Conservation (phyloP, 805 yeast species). For the Pichia deserticola region DNA sequence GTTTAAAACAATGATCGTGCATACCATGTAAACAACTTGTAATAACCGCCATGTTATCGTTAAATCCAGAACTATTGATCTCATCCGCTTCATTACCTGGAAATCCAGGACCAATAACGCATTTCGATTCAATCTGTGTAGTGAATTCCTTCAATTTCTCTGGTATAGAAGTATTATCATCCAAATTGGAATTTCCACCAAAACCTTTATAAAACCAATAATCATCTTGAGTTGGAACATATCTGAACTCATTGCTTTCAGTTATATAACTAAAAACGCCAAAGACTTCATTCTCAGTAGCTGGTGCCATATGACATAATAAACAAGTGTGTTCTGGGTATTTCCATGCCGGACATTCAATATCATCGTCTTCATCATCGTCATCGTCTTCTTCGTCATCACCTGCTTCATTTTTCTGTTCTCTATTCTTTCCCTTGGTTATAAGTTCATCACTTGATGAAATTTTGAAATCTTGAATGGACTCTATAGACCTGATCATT, state of each 20-base stretch:
- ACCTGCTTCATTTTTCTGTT: slow-evolving; percentile 2
- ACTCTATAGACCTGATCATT: slow-evolving; percentile 21
- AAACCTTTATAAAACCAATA: slow-evolving; percentile 64
- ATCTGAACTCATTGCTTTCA: slow-evolving; percentile 52
- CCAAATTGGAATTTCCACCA: slow-evolving; percentile 40
- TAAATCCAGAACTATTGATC: slow-evolving; percentile 18
- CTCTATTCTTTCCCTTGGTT: too few relatives aligned
- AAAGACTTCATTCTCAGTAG: slow-evolving; percentile 51
- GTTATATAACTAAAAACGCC: slow-evolving; percentile 65
- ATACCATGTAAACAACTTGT: slow-evolving; percentile 92
- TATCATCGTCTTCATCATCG: slow-evolving; percentile 8
- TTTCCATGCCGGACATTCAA: slow-evolving; percentile 43
- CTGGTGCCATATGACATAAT: slow-evolving; percentile 70
- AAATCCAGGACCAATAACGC: slow-evolving; percentile 69
- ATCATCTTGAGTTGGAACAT: slow-evolving; percentile 48
- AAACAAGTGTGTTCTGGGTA: slow-evolving; percentile 74
- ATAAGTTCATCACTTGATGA: not conserved
- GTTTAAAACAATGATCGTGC: slow-evolving; percentile 72
- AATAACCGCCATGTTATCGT: slow-evolving; percentile 41
- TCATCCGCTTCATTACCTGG: slow-evolving; percentile 26
- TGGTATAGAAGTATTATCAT: slow-evolving; percentile 13
- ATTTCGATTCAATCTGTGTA: slow-evolving; percentile 27
- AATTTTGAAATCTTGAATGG: slow-evolving; percentile 11
- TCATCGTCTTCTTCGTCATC: slow-evolving; percentile 25
- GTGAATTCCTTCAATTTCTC: slow-evolving; percentile 24